A percentile compares a stretch with the other conserved stretches of the same genome.
These are phyloP conservation scores for Phytophthora crassamura DNA, from an alignment of 352 stramenopile genomes.

Conservation along the genomic window DNA sequence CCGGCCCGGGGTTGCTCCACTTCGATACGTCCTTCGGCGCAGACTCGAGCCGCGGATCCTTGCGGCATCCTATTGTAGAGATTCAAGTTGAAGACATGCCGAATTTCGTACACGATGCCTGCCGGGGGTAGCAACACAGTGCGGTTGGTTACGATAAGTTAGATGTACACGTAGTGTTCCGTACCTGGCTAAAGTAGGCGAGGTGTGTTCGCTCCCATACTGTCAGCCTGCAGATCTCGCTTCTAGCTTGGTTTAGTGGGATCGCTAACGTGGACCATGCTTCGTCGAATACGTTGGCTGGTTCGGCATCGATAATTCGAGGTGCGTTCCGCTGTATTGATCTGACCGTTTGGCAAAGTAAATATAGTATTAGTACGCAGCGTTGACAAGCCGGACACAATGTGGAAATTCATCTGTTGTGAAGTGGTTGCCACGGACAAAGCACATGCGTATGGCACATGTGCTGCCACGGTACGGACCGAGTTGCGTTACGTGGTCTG, in stretches of 20 bases:
- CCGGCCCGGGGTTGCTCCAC: conserved; percentile 3
- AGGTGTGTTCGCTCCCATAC: neutral
- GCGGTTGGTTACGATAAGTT: neutral
- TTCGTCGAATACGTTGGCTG: neutral
- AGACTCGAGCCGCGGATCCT: neutral
- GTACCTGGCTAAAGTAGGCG: neutral
- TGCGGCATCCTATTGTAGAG: conserved; percentile 11
- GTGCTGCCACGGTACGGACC: neutral
- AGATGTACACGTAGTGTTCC: neutral
- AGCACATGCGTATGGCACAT: neutral
- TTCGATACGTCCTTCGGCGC: neutral
- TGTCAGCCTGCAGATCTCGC: neutral
- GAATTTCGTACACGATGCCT: conserved; percentile 14
- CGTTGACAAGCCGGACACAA: neutral
- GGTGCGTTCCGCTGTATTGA: conserved; percentile 13
- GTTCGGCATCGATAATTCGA: conserved; percentile 13
- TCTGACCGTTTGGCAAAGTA: no score
- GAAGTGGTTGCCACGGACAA: conserved; percentile 1
- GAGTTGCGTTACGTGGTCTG: neutral
- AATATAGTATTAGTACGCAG: no score
- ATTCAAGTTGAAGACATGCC: conserved; percentile 5
- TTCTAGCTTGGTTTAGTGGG: neutral
- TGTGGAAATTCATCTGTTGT: neutral
- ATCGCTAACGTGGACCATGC: neutral
- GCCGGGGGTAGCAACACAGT: neutral